phyloP scores from a whole-genome alignment of 192 early-diverging fungal genomes.

The Lobulomyces angularis region DNA sequence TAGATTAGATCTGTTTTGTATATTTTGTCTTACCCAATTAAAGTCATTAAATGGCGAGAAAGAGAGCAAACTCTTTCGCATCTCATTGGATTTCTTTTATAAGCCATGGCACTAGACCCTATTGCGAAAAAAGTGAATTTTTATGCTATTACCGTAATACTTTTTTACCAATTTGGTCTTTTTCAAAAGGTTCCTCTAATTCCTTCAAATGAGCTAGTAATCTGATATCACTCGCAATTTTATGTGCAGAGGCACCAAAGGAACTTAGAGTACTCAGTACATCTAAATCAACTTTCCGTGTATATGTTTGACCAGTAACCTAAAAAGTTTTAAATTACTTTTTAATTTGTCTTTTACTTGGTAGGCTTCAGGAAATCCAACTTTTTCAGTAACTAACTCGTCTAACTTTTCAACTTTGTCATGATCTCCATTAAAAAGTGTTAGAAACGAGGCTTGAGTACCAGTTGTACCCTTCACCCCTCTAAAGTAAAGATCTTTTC shows the following conservation, averaged over 20 bases:
- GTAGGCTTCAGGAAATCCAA: constrained; percentile 73
- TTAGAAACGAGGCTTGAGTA: constrained; percentile 93
- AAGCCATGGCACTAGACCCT: constrained; percentile 98
- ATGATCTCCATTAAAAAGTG: constrained; percentile 87
- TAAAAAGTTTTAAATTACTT: too few relatives aligned
- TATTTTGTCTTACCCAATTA: too few relatives aligned
- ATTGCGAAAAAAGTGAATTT: too few relatives aligned
- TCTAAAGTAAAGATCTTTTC: constrained; percentile 80
- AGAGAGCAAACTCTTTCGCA: constrained; percentile 94
- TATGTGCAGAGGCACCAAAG: constrained; percentile 92
- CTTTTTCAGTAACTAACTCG: constrained; percentile 74
- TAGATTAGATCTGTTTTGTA: too few relatives aligned
- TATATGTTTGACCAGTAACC: constrained; percentile 97
- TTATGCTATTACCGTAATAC: not conserved
- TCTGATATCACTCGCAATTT: constrained; percentile 92
- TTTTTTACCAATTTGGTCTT: constrained; percentile 99
- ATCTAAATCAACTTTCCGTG: constrained; percentile 95
- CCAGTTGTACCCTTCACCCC: constrained; percentile 98
- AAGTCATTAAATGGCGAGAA: constrained; percentile 84
- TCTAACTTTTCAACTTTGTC: constrained; percentile 89
- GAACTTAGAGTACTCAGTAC: constrained; percentile 71
- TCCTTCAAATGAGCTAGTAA: constrained; percentile 94
- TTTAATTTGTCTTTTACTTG: too few relatives aligned
- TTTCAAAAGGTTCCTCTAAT: constrained; percentile 97
- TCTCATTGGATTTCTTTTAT: constrained; percentile 99